A percentile compares a stretch with the other conserved stretches of the same genome.
phyloP scores from a whole-genome alignment of 345 rosid genomes.

The Syzygium jambos region DNA sequence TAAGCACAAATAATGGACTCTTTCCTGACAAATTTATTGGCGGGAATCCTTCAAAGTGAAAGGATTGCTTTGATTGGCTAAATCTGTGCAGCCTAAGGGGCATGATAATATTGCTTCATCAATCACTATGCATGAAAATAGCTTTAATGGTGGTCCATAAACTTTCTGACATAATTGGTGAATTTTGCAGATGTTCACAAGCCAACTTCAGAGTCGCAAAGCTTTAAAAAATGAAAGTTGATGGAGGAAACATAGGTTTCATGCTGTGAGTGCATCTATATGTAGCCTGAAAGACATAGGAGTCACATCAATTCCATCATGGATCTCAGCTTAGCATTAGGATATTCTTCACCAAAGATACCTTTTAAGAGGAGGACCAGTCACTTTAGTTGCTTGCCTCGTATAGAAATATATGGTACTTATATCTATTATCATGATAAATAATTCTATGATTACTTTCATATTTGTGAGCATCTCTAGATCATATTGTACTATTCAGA shows the following conservation, averaged over 20 bases:
- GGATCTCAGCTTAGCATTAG: not conserved
- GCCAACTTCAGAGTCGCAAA: not conserved
- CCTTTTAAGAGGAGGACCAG: not conserved
- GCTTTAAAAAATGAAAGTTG: not conserved
- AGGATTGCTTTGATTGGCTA: not conserved
- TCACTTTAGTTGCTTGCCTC: not conserved
- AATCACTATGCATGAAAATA: not conserved
- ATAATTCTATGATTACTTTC: not conserved
- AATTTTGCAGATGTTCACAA: not conserved
- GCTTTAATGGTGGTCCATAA: not conserved
- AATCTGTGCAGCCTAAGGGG: not conserved
- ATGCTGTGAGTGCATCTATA: not conserved
- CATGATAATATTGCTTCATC: not conserved
- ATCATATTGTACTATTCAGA: no score
- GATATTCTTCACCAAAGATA: not conserved
- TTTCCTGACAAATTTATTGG: not conserved
- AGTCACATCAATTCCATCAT: not conserved
- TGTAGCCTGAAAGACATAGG: not conserved
- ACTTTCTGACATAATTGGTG: not conserved
- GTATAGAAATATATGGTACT: not conserved
- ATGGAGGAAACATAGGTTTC: not conserved
- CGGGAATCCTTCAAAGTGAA: not conserved
- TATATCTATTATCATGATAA: not conserved
- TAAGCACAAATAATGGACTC: not conserved
- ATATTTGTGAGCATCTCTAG: no score